Evolutionary conservation across 208 protist species (phyloP).

Genomic region (Naegleria gruberi): DNA sequence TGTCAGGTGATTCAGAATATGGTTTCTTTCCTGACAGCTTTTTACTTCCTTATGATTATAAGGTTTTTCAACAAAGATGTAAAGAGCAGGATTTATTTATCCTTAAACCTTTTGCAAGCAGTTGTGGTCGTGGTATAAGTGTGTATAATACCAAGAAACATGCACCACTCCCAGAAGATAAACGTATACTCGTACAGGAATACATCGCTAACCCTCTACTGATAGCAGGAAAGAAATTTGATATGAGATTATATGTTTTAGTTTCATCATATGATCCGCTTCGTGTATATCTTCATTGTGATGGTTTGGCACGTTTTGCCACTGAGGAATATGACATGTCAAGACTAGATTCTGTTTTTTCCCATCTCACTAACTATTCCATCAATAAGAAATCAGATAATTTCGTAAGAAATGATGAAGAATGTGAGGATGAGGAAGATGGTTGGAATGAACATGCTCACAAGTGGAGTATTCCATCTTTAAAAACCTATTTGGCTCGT

Average conservation of each 20-base stretch:
- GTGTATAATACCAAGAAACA: not conserved
- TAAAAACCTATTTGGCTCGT: not conserved
- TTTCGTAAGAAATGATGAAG: not conserved
- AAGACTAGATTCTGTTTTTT: constrained; percentile 46
- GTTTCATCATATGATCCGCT: constrained; percentile 81
- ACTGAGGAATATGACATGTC: constrained; percentile 35
- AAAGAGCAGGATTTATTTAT: not conserved
- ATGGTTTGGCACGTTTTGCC: constrained; percentile 86
- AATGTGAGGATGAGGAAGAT: not conserved
- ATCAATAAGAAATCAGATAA: constrained; percentile 37
- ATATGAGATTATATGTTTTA: constrained; percentile 93
- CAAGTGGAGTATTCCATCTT: constrained; percentile 6
- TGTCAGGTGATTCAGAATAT: too few relatives aligned
- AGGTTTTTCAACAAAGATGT: not conserved
- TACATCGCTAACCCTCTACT: constrained; percentile 92
- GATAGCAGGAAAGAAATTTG: constrained; percentile 91
- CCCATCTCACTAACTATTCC: constrained; percentile 92
- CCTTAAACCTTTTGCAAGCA: not conserved
- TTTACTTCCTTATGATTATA: not conserved
- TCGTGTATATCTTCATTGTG: constrained; percentile 71
- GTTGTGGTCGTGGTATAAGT: not conserved
- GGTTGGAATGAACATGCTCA: not conserved
- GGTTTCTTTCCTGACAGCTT: not conserved
- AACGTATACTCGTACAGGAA: not conserved
- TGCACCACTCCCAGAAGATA: not conserved